Evolutionary conservation across 225 moss, liverwort and hornwort genomes (phyloP).

Genomic region (Sphagnum tenellum): DNA sequence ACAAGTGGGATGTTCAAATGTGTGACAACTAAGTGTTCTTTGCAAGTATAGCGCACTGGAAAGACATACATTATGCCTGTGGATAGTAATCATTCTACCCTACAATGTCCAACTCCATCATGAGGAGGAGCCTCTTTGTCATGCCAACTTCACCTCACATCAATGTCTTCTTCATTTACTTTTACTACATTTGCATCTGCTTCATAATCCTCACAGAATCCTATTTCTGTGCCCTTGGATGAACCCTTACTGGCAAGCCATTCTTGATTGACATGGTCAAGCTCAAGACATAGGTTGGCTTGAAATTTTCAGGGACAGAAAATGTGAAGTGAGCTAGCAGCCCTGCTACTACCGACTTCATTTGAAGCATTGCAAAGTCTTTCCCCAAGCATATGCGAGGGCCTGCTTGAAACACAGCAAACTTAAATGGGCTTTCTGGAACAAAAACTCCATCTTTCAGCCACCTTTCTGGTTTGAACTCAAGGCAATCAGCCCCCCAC

Average conservation of each 20-base stretch:
- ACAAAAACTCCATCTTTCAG: conserved; percentile 17
- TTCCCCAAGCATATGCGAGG: conserved; percentile 13
- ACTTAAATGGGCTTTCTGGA: conserved; percentile 17
- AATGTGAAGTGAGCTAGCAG: conserved; percentile 4
- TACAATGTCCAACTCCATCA: too few species aligned
- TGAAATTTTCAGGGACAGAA: neutral
- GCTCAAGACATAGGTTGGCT: neutral
- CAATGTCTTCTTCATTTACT: too few species aligned
- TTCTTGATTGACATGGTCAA: conserved; percentile 2
- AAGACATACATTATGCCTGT: too few species aligned
- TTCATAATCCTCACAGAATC: too few species aligned
- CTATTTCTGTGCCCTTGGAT: neutral
- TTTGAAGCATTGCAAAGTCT: conserved; percentile 1
- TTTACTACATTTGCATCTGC: too few species aligned
- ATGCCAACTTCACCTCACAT: too few species aligned
- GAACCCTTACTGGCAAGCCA: conserved; percentile 3
- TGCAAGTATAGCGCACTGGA: too few species aligned
- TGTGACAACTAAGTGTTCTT: too few species aligned
- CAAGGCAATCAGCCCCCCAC: conserved; percentile 23
- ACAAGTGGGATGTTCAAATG: too few species aligned
- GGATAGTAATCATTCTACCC: too few species aligned
- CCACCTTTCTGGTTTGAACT: conserved; percentile 30
- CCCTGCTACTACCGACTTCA: conserved; percentile 1
- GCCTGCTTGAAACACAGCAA: conserved; percentile 27
- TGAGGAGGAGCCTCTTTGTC: too few species aligned